These are phyloP conservation scores for Leucocoprinus gongylophorus DNA, from an alignment of 1,284 basidiomycete species.

Conservation along the genomic window DNA sequence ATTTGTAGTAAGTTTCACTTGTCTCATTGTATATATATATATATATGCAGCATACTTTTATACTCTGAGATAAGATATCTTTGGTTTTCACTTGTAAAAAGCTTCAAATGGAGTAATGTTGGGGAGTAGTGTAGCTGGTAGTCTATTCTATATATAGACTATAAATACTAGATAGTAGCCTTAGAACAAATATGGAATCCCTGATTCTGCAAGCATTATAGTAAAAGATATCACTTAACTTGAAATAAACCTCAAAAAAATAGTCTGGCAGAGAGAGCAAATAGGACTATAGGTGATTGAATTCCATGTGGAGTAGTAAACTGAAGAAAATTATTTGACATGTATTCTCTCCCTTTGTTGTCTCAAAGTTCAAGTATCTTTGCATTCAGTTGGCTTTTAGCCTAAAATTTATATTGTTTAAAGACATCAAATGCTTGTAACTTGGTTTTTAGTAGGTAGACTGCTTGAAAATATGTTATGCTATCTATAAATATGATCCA, in stretches of 20 bases:
- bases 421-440: slow-evolving; percentile 26
- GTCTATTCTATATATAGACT: slow-evolving; percentile 11
- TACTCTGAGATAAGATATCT: too few species aligned
- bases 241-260: background rate
- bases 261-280: background rate
- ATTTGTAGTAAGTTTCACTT: slow-evolving; percentile 19
- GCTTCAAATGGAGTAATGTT: slow-evolving; percentile 6
- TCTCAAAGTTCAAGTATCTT: slow-evolving; percentile 22
- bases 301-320: background rate
- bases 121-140: slow-evolving; percentile 6
- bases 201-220: slow-evolving; percentile 15
- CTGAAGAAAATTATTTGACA: slow-evolving; percentile 7
- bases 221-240: background rate
- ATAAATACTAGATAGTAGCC: slow-evolving; percentile 1
- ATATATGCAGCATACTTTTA: background rate
- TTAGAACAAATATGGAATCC: slow-evolving; percentile 13
- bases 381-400: slow-evolving; percentile 23
- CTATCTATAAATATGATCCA: slow-evolving; percentile 32
- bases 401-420: slow-evolving; percentile 25
- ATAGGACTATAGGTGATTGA: slow-evolving; percentile 11
- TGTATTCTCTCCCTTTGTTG: slow-evolving; percentile 21
- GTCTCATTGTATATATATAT: slow-evolving; percentile 18
- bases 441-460: slow-evolving; percentile 27
- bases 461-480: slow-evolving; percentile 18
- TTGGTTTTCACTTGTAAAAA: slow-evolving; percentile 6